A percentile compares a stretch with the other conserved stretches of the same genome.
phyloP scores from a whole-genome alignment of 2,329 filamentous ascomycete genomes.

The Anthostomella pinea region DNA sequence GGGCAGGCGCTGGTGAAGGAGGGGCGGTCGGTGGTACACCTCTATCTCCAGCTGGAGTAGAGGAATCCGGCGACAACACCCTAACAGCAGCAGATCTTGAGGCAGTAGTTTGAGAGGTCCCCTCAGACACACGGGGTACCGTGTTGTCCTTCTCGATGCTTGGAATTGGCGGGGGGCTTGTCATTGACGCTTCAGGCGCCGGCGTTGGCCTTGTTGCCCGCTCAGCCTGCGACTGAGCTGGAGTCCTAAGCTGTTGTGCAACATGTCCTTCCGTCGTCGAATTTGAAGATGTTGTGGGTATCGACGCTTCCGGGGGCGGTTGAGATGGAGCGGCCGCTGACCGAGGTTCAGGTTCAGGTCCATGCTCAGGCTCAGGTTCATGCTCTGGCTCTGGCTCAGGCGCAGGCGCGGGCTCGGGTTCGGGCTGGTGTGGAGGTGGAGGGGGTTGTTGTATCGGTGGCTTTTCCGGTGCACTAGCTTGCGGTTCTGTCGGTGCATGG shows the following conservation, averaged over 20 bases:
- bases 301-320: no score
- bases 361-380: background rate
- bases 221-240: background rate
- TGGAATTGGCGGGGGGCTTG: conserved; percentile 7
- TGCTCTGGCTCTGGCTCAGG: background rate
- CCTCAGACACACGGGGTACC: no score
- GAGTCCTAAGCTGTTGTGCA: no score
- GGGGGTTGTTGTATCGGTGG: conserved; percentile 1
- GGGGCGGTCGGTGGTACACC: conserved; percentile 16
- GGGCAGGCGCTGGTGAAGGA: conserved; percentile 16
- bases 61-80: conserved; percentile 8
- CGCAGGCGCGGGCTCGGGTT: background rate
- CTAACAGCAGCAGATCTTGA: conserved; percentile 3
- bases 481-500: conserved; percentile 5
- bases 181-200: conserved; percentile 7
- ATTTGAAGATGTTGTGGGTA: no score
- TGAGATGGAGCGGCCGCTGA: no score
- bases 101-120: no score
- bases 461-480: conserved; percentile 2
- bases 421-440: background rate
- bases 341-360: background rate
- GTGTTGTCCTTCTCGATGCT: conserved; percentile 4
- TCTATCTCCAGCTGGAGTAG: conserved; percentile 8
- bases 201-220: no score
- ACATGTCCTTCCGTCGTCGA: no score